Percentiles rank a stretch among this genome's conserved stretches.
Evolutionary conservation across 2,329 filamentous ascomycete genomes (phyloP).

Genomic region (Endocalyx cinctus): DNA sequence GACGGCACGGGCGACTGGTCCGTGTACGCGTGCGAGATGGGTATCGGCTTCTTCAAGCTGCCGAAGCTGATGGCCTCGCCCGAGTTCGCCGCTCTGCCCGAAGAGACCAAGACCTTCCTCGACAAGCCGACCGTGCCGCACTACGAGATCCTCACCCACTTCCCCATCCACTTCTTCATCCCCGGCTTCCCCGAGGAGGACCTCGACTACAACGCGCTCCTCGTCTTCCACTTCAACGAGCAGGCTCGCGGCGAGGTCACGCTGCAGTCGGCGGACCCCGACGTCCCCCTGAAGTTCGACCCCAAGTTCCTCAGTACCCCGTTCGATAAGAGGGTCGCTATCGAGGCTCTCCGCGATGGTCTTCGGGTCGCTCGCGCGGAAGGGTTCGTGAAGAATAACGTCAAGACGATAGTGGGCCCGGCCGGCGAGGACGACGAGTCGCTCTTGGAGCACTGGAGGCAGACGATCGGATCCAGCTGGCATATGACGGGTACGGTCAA

Average conservation of each 20-base stretch:
- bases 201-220: constrained; percentile 11
- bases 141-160: constrained; percentile 12
- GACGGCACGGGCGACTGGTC: constrained; percentile 1
- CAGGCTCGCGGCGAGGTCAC: constrained; percentile 16
- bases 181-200: constrained; percentile 4
- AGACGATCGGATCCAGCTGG: constrained; percentile 11
- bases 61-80: constrained; percentile 6
- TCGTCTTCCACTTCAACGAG: constrained; percentile 14
- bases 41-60: constrained; percentile 34
- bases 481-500: constrained; percentile 14
- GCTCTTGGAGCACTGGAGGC: constrained; percentile 12
- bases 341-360: constrained; percentile 11
- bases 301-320: constrained; percentile 16
- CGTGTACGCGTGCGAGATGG: constrained; percentile 9
- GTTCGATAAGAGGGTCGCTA: constrained; percentile 11
- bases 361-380: constrained; percentile 11
- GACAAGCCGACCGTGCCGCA: constrained; percentile 9
- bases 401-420: constrained; percentile 10
- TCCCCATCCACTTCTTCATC: constrained; percentile 13
- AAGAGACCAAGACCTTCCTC: constrained; percentile 7
- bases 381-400: constrained; percentile 8
- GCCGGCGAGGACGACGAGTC: constrained; percentile 10
- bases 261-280: constrained; percentile 15
- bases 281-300: constrained; percentile 16
- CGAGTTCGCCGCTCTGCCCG: constrained; percentile 12